Base-by-base conservation (phyloP, 129 eudicot species). In the Rutidosis leptorrhynchoides region DNA sequence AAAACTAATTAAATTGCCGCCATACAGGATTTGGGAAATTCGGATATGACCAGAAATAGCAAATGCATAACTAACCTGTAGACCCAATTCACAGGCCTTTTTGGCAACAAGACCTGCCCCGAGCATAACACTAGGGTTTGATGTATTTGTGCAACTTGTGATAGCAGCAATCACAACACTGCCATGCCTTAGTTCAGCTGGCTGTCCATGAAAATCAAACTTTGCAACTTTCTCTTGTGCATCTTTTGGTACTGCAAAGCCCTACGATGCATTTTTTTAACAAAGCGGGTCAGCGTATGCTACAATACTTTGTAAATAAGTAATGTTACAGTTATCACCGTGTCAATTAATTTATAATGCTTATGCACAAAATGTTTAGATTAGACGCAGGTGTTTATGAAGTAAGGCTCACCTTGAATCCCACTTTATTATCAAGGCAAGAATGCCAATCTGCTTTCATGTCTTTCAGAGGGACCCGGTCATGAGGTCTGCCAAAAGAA, bases 61-160 rank as follows among this genome's bases (percentile, higher is more conserved):
- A 3, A 40, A 40, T 4, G 7, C 9, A 17, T 20, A 51, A 83
- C 90, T 81, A 61, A 93, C 98, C 91, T 89, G 83, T 73, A 93
- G 85, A 67, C 99, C 95, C 72, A 89, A 62, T 40, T 93, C 96
- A 77, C 86, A 83, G 26, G 99, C 99, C 74, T 93, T 93, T 74
- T 93, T 93, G 7, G 96, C 96, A 68, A 93, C 99, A 71, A 93
- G 91, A 77, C 80, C 99, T 51, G 99, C 99, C 74, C 96, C 99
- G 78, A 93, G 90, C 99, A 93, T 93, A 53, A 93, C 99, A 86
- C 99, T 93, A 30, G 99, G 99, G 81, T 93, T 93, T 71, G 99
- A 93, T 71, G 99, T 93, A 76, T 93, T 93, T 62, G 99, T 93
- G 80, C 99, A 93, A 37, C 99, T 93, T 62, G 99, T 93, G 40